Evolutionary conservation across 2,329 filamentous ascomycete species (phyloP).

Genomic region (Neonectria neomacrospora): DNA sequence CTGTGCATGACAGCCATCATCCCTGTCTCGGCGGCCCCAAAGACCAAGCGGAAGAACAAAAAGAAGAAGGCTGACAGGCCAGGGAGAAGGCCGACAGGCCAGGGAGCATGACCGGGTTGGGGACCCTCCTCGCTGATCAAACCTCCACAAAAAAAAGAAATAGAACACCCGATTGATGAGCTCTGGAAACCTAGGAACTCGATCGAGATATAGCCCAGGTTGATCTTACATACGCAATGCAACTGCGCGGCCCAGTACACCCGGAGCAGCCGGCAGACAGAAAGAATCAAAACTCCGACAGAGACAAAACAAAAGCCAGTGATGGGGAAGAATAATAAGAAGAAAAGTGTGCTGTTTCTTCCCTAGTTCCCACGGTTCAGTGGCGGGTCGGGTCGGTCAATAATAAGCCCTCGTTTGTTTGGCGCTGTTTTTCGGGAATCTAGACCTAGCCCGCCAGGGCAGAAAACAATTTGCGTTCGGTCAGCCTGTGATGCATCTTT

Average conservation of each 20-base stretch:
- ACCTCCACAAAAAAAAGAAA: constrained; percentile 4
- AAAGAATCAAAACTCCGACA: background rate
- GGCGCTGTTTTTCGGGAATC: constrained; percentile 6
- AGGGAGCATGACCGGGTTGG: background rate
- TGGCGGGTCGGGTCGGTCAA: constrained; percentile 1
- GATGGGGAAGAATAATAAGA: background rate
- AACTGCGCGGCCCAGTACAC: constrained; percentile 1
- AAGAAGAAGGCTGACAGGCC: constrained; percentile 2
- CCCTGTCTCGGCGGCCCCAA: background rate
- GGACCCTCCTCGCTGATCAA: constrained; percentile 16
- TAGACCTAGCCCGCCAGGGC: background rate
- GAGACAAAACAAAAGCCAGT: background rate
- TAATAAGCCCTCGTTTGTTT: constrained; percentile 8
- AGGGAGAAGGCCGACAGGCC: background rate
- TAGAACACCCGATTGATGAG: background rate
- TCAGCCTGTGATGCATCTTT: constrained; percentile 4
- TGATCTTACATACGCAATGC: constrained; percentile 9
- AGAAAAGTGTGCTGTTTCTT: background rate
- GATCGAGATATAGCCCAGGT: constrained; percentile 14
- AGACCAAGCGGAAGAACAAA: constrained; percentile 6
- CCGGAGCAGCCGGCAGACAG: background rate
- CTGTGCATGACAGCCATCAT: constrained; percentile 6
- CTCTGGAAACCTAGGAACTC: constrained; percentile 7
- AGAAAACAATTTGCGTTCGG: background rate
- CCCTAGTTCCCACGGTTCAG: background rate